Conservation (phyloP, 106 monocot genomes). For the Xerophyta viscosa region DNA sequence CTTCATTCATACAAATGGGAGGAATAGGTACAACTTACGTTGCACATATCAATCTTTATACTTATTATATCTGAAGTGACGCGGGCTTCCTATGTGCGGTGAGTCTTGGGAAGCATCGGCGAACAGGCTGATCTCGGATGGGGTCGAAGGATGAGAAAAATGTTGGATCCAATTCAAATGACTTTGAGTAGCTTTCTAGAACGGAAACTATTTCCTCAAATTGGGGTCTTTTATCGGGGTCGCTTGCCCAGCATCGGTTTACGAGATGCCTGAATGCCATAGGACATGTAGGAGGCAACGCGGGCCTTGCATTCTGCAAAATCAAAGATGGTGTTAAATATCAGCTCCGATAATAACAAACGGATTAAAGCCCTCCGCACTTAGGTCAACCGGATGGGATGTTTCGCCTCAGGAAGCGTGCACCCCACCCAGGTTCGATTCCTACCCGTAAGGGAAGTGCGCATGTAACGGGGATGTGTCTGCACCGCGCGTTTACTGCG, state of each 20-base stretch:
- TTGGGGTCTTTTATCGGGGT: slow-evolving; percentile 66
- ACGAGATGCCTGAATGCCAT: slow-evolving; percentile 68
- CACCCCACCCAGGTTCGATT: no score
- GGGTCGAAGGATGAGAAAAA: slow-evolving; percentile 62
- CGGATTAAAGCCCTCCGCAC: no score
- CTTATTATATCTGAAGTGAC: slow-evolving; percentile 16
- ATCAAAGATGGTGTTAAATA: not conserved
- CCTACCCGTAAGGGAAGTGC: no score
- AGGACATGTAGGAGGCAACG: slow-evolving; percentile 59
- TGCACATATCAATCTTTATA: not conserved
- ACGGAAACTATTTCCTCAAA: slow-evolving; percentile 70
- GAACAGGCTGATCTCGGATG: slow-evolving; percentile 19
- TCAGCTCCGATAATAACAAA: no score
- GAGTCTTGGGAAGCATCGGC: slow-evolving; percentile 35
- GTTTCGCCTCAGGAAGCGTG: no score
- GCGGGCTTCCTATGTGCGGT: slow-evolving; percentile 15
- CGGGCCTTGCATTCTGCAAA: slow-evolving; percentile 73
- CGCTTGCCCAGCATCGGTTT: slow-evolving; percentile 60
- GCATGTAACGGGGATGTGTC: no score
- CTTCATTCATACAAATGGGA: no score
- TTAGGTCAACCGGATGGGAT: not conserved
- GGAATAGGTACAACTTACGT: not conserved
- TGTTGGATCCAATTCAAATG: slow-evolving; percentile 44
- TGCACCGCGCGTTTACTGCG: no score
- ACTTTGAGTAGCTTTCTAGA: slow-evolving; percentile 52